These are phyloP conservation scores for Fonsecaea multimorphosa DNA, from an alignment of 2,329 filamentous ascomycete genomes.

Conservation along the genomic window DNA sequence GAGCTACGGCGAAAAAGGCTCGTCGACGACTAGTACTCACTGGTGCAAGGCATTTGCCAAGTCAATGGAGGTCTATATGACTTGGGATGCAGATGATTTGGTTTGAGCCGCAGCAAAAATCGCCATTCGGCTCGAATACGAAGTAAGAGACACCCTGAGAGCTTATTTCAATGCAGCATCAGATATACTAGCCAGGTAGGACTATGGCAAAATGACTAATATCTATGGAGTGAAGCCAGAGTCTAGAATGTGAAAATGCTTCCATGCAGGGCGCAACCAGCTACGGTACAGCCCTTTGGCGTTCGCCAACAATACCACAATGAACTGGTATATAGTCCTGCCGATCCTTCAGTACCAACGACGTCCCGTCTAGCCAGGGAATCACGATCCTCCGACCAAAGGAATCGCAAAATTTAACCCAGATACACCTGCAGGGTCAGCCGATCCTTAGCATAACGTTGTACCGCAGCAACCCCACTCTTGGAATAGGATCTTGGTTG, in stretches of 20 bases:
- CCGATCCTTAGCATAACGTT: neutral
- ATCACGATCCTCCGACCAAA: neutral
- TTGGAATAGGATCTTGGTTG: neutral
- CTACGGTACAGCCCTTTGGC: neutral
- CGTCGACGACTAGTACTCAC: neutral
- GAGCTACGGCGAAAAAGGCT: neutral
- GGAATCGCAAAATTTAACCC: neutral
- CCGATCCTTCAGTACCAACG: neutral
- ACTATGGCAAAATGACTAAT: neutral
- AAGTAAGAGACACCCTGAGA: neutral
- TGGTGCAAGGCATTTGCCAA: neutral
- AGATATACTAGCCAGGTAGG: neutral
- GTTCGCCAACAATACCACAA: neutral
- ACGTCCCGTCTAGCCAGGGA: neutral
- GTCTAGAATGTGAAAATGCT: neutral
- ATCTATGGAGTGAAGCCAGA: neutral
- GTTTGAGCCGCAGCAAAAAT: neutral
- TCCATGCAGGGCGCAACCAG: neutral
- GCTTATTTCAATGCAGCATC: neutral
- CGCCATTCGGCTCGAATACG: neutral
- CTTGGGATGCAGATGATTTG: neutral
- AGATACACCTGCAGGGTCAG: neutral
- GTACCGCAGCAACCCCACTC: neutral
- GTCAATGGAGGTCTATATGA: neutral
- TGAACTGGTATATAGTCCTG: neutral